Evolutionary conservation across 2,329 filamentous ascomycete species (phyloP).

Genomic region (Diaporthe amygdali): DNA sequence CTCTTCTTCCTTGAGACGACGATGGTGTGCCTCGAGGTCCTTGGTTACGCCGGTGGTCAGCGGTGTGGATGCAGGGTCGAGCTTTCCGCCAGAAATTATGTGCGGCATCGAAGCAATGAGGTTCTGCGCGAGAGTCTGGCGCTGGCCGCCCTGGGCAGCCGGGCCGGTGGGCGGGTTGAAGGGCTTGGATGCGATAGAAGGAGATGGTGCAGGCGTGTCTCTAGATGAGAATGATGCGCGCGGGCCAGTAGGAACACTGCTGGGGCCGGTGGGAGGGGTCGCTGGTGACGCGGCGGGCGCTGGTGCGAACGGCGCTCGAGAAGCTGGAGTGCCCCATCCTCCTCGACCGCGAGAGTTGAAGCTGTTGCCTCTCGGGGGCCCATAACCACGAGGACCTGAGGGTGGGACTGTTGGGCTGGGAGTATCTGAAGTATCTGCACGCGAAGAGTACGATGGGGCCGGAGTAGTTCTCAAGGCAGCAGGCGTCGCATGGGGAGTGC

Average conservation of each 20-base stretch:
- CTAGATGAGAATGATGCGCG: conserved; percentile 41
- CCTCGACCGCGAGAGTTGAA: conserved; percentile 52
- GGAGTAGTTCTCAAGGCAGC: conserved; percentile 35
- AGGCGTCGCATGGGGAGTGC: conserved; percentile 42
- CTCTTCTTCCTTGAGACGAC: conserved; percentile 62
- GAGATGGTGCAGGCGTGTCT: conserved; percentile 37
- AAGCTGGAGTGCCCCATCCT: conserved; percentile 24
- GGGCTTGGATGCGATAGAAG: conserved; percentile 45
- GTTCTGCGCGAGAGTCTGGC: conserved; percentile 56
- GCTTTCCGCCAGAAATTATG: conserved; percentile 59
- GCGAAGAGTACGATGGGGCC: conserved; percentile 36
- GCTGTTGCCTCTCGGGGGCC: conserved; percentile 47
- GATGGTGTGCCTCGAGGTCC: conserved; percentile 59
- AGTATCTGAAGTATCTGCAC: conserved; percentile 46
- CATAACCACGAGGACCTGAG: conserved; percentile 60
- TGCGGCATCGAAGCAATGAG: conserved; percentile 57
- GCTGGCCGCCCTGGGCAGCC: conserved; percentile 42
- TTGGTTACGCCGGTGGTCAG: conserved; percentile 53
- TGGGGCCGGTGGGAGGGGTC: conserved; percentile 42
- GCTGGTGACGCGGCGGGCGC: conserved; percentile 42
- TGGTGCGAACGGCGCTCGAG: conserved; percentile 31
- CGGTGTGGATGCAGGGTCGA: conserved; percentile 52
- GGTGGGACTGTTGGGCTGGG: conserved; percentile 56
- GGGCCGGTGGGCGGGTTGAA: conserved; percentile 66
- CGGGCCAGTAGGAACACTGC: conserved; percentile 55